A percentile compares a stretch with the other conserved stretches of the same genome.
Evolutionary conservation across 805 yeast species (phyloP).

Genomic region (Vanderwaltozyma verrucispora): DNA sequence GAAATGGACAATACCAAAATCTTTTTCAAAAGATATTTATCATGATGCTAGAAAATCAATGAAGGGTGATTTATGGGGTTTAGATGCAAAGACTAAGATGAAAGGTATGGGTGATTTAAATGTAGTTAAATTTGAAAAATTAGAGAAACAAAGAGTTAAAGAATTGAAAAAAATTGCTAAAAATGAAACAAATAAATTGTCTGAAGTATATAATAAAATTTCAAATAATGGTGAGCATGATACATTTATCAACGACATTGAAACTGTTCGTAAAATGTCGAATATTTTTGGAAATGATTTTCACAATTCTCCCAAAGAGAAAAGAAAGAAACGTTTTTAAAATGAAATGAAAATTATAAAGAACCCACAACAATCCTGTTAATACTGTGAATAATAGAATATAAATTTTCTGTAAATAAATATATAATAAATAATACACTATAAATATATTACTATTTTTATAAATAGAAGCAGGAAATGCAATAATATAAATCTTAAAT

Average conservation of each 20-base stretch:
- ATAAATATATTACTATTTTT: no score
- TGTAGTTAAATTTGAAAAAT: conserved; percentile 16
- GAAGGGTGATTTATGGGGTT: conserved; percentile 85
- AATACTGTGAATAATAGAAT: no score
- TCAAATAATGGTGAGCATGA: not conserved
- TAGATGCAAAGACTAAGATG: conserved; percentile 47
- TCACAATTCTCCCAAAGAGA: not conserved
- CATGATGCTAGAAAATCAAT: conserved; percentile 83
- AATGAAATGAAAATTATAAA: no score
- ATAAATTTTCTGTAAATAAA: no score
- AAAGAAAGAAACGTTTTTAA: not conserved
- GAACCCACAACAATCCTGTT: no score
- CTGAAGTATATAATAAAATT: not conserved
- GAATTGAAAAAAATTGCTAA: conserved; percentile 8
- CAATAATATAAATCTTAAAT: no score
- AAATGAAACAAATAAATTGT: not conserved
- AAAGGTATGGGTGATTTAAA: conserved; percentile 22
- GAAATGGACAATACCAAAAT: conserved; percentile 78
- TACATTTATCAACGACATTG: not conserved
- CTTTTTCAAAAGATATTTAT: conserved; percentile 60
- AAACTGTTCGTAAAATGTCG: not conserved
- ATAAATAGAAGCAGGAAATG: no score
- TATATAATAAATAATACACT: no score
- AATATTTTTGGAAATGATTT: conserved; percentile 1
- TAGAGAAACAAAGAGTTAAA: conserved; percentile 18